Evolutionary conservation across 1,284 basidiomycete genomes (phyloP).

Genomic region (Lignosus rhinocerotis): DNA sequence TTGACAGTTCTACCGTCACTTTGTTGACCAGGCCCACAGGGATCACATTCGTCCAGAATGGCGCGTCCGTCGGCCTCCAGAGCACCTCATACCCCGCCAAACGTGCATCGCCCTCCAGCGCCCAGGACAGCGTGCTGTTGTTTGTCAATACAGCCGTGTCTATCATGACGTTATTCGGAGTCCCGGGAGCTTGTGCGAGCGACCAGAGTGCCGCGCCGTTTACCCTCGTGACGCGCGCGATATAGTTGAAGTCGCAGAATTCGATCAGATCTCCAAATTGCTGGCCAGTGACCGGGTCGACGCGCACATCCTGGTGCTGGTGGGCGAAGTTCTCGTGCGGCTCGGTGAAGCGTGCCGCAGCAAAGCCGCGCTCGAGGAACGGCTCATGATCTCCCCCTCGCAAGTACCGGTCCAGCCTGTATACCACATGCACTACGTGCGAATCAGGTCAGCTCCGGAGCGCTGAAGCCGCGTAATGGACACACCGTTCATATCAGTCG

Average conservation of each 20-base stretch:
- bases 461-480: background rate
- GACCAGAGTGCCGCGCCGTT: constrained; percentile 55
- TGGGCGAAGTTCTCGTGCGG: constrained; percentile 57
- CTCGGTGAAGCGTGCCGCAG: constrained; percentile 56
- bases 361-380: constrained; percentile 50
- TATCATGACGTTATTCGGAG: constrained; percentile 47
- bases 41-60: constrained; percentile 50
- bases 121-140: constrained; percentile 54
- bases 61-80: constrained; percentile 48
- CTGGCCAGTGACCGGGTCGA: constrained; percentile 41
- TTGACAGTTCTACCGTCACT: constrained; percentile 44
- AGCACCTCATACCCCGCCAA: constrained; percentile 49
- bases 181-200: constrained; percentile 52
- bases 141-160: constrained; percentile 49
- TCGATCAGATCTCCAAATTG: constrained; percentile 56
- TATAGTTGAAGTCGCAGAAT: constrained; percentile 54
- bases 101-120: constrained; percentile 38
- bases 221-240: constrained; percentile 48
- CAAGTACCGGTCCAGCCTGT: constrained; percentile 51
- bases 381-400: constrained; percentile 53
- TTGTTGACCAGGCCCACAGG: constrained; percentile 45
- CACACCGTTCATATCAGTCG: constrained; percentile 49
- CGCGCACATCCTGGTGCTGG: constrained; percentile 55
- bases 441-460: constrained; percentile 14
- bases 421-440: constrained; percentile 44